phyloP scores from a whole-genome alignment of 768 basidiomycete species.

The Podaxis sp. region DNA sequence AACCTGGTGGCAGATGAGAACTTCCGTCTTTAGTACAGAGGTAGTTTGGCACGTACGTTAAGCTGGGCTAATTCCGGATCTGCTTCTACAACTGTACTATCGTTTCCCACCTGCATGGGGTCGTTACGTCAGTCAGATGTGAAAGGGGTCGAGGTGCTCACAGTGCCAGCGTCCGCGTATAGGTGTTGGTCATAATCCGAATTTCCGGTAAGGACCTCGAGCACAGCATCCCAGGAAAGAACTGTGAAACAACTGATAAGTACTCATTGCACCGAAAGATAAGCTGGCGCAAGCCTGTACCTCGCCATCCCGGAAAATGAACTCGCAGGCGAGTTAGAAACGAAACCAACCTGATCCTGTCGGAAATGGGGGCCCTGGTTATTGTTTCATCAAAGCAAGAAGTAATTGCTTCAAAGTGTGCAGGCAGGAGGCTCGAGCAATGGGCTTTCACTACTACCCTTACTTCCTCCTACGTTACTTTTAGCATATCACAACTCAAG shows the following conservation, averaged over 20 bases:
- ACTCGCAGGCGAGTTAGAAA: conserved; percentile 71
- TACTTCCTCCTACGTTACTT: conserved; percentile 61
- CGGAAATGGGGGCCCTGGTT: conserved; percentile 50
- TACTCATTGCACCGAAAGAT: neutral
- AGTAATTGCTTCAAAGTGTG: conserved; percentile 65
- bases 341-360: conserved; percentile 55
- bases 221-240: conserved; percentile 61
- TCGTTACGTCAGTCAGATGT: neutral
- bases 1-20: conserved; percentile 35
- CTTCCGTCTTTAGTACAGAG: conserved; percentile 7
- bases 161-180: conserved; percentile 28
- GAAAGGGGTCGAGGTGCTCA: conserved; percentile 36
- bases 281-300: conserved; percentile 31
- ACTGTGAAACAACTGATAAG: conserved; percentile 36
- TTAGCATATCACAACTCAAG: neutral
- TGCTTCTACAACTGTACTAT: conserved; percentile 2
- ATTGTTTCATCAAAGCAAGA: conserved; percentile 68
- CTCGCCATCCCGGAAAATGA: conserved; percentile 67
- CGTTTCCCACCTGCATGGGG: neutral
- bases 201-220: conserved; percentile 48
- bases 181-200: conserved; percentile 47
- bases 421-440: conserved; percentile 58
- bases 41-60: conserved; percentile 34
- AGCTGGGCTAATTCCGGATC: conserved; percentile 51
- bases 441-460: conserved; percentile 58